These are phyloP conservation scores for Scutellaria galericulata DNA, from an alignment of 257 asterid genomes.

Conservation along the genomic window DNA sequence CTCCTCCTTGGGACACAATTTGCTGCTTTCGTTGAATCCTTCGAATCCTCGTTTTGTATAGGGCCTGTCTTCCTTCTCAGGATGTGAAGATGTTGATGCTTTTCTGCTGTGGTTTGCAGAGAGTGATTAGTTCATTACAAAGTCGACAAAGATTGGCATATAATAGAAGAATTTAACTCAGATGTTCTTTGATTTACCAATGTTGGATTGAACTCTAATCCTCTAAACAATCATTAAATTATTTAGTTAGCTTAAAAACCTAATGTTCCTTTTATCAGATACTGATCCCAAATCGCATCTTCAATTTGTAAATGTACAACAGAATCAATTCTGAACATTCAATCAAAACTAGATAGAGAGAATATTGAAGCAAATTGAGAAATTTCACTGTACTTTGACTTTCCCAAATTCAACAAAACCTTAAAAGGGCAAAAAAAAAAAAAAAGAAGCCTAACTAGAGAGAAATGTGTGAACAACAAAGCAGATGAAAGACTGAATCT, in stretches of 20 bases:
- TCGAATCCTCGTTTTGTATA: conserved; percentile 69
- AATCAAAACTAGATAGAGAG: not conserved
- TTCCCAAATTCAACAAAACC: not conserved
- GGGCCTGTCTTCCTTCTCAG: conserved; percentile 78
- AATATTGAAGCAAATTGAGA: not conserved
- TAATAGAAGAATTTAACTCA: not conserved
- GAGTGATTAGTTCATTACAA: conserved; percentile 6
- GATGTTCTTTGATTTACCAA: conserved; percentile 8
- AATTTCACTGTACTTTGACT: not conserved
- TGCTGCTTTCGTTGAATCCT: conserved; percentile 58
- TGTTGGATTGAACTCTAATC: not conserved
- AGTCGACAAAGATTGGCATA: not conserved
- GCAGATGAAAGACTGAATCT: not conserved
- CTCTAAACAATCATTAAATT: not conserved
- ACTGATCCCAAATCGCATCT: conserved; percentile 11
- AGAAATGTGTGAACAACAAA: conserved; percentile 6
- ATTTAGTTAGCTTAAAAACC: not conserved
- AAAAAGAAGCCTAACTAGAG: not conserved
- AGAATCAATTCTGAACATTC: not conserved
- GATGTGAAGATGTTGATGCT: conserved; percentile 53
- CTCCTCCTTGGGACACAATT: conserved; percentile 53
- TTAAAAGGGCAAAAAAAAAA: not conserved
- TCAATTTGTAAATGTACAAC: not conserved
- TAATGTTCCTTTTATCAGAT: conserved; percentile 15
- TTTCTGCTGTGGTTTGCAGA: conserved; percentile 48